Evolutionary conservation across 2,329 filamentous ascomycete genomes (phyloP), one percentile per base, ranked within the genome.

Genomic region (Talaromyces marneffei): DNA sequence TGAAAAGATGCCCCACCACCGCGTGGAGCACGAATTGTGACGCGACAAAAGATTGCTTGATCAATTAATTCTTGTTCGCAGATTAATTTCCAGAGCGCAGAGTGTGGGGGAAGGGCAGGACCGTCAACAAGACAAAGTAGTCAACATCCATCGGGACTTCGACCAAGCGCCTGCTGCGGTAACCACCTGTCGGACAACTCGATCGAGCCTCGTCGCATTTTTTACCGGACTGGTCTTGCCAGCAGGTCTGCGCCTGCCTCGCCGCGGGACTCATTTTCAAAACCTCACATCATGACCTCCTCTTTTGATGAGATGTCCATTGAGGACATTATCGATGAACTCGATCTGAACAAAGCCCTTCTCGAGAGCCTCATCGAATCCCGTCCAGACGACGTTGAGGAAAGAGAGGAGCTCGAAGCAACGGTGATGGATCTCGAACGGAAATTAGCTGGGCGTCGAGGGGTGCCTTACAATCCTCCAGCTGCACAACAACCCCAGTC

Each of bases 341-440:
- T 74, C n/a, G 65, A 74, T 20, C 59, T 73, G 2, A 66, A 74
- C 23, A 63, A 68, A 52, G 68, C 69, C 25, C 71, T 75, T 35
- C 60, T 72, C 4, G 63, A 71, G 42, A 73, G 72, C 39, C 64
- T 74, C 37, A 58, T 69, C 4, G 65, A 68, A 31, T 62, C 65
- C 39, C 66, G 66, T 16, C 70, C 71, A 2, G 64, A 65, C 54
- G 69, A 67, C 1, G n/a, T 63, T 31, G 68, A 65, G 46, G 66
- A 69, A 33, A 68, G 62, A 25, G 61, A 66, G 40, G 72, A 75
- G 31, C 66, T 71, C n/a, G 18, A 66, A 16, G 64, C 67, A 4
- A 64, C 54, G 18, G 70, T 74, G 46, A 64, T 63, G 61, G 46
- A 60, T 6, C 57, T 73, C 20, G 62, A 74, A 64, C 50, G 61